Percentiles rank a stretch among this genome's conserved stretches.
Conservation (phyloP, 129 eudicot genomes). For the Dittrichia graveolens region DNA sequence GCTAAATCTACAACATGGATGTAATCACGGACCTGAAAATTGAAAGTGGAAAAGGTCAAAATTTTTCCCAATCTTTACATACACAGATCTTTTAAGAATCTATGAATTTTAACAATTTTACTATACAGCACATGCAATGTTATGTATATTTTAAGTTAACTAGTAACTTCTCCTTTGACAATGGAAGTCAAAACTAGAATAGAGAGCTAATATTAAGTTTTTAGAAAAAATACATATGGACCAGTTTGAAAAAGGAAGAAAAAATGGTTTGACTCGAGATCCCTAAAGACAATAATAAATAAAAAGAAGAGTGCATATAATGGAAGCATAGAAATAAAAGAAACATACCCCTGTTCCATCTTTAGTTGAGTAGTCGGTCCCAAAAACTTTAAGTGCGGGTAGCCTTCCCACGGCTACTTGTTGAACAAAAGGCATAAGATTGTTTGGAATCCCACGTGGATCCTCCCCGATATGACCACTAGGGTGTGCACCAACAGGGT, state of each 20-base stretch:
- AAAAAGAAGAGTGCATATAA: too few relatives aligned
- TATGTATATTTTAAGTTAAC: too few relatives aligned
- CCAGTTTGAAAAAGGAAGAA: too few relatives aligned
- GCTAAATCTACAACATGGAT: slow-evolving; percentile 97
- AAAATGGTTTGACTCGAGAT: too few relatives aligned
- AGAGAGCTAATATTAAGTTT: too few relatives aligned
- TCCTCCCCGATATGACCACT: slow-evolving; percentile 96
- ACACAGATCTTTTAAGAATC: not conserved
- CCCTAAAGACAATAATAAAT: too few relatives aligned
- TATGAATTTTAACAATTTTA: not conserved
- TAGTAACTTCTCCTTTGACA: too few relatives aligned
- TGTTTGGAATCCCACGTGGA: slow-evolving; percentile 92
- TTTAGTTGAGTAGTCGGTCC: slow-evolving; percentile 77
- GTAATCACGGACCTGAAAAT: slow-evolving; percentile 86
- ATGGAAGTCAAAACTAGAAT: too few relatives aligned
- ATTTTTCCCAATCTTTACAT: not conserved
- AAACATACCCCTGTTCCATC: slow-evolving; percentile 96
- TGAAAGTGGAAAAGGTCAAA: slow-evolving; percentile 5
- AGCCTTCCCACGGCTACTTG: slow-evolving; percentile 99
- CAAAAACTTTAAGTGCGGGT: slow-evolving; percentile 74
- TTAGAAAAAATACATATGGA: too few relatives aligned
- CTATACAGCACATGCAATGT: not conserved
- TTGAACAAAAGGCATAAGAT: slow-evolving; percentile 97
- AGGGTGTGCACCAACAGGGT: slow-evolving; percentile 98
- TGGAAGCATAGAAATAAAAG: too few relatives aligned